Percentiles rank a stretch among this genome's conserved stretches.
phyloP scores from a whole-genome alignment of 148 eudicot genomes.

The Heliamphora exappendiculata region DNA sequence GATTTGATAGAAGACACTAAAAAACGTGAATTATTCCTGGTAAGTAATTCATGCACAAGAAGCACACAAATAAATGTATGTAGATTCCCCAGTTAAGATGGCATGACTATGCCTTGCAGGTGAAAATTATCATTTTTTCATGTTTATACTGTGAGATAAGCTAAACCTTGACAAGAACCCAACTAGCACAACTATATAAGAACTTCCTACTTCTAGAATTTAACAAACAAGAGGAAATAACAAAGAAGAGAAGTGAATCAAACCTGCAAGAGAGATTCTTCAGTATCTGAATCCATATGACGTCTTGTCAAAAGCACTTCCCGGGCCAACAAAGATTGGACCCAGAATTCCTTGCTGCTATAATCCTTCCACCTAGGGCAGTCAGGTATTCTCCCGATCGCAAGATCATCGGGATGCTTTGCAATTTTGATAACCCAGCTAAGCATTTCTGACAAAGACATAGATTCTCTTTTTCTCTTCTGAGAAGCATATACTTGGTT shows the following conservation, averaged over 20 bases:
- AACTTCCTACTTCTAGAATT: not conserved
- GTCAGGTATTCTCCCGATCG: slow-evolving; percentile 29
- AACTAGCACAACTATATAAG: not conserved
- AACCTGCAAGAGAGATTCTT: slow-evolving; percentile 43
- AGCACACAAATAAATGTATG: not conserved
- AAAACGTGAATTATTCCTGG: not conserved
- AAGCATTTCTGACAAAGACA: slow-evolving; percentile 38
- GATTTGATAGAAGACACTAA: not conserved
- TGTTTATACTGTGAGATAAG: slow-evolving; percentile 10
- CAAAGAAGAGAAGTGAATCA: slow-evolving; percentile 9
- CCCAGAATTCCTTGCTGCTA: slow-evolving; percentile 28
- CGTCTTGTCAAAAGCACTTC: slow-evolving; percentile 41
- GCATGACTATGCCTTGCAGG: not conserved
- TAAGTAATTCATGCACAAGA: not conserved
- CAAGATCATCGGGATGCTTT: slow-evolving; percentile 38
- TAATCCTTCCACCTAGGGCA: slow-evolving; percentile 35
- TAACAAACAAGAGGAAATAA: not conserved
- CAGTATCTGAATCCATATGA: slow-evolving; percentile 19
- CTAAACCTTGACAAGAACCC: slow-evolving; percentile 1
- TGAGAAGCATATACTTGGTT: slow-evolving; percentile 23
- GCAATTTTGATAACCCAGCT: slow-evolving; percentile 58
- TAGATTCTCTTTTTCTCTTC: slow-evolving; percentile 55
- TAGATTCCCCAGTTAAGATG: not conserved
- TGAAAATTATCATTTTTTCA: not conserved
- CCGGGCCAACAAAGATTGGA: slow-evolving; percentile 41